Conservation (phyloP, 2,329 filamentous ascomycete species). For the Cordyceps pruinosa region DNA sequence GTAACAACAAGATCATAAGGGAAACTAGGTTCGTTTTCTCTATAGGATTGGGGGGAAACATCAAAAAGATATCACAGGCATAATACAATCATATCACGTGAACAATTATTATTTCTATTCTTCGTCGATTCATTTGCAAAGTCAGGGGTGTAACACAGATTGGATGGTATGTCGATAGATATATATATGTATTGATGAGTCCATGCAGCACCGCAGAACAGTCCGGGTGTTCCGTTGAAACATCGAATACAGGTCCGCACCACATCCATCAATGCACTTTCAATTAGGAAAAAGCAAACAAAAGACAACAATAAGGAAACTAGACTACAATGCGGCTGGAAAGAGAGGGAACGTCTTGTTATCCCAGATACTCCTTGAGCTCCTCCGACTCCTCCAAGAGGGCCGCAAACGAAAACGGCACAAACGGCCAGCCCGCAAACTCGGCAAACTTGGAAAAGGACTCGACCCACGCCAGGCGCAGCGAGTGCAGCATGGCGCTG, state of each 20-base stretch:
- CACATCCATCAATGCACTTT: neutral
- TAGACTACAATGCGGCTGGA: neutral
- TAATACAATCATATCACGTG: neutral
- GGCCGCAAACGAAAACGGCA: slow-evolving; percentile 80
- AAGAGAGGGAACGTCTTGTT: slow-evolving; percentile 10
- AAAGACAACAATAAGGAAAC: slow-evolving; percentile 19
- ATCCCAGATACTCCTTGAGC: slow-evolving; percentile 49
- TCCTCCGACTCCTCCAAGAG: slow-evolving; percentile 76
- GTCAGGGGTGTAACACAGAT: neutral
- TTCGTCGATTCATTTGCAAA: neutral
- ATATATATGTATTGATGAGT: neutral
- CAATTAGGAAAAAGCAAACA: slow-evolving; percentile 9
- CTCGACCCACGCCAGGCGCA: slow-evolving; percentile 93
- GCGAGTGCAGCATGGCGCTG: slow-evolving; percentile 87
- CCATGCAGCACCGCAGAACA: neutral
- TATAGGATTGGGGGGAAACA: neutral
- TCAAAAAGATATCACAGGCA: neutral
- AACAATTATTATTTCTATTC: neutral
- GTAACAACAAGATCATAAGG: neutral
- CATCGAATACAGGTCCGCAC: neutral
- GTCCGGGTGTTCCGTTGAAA: too few species aligned
- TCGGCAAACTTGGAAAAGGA: slow-evolving; percentile 97
- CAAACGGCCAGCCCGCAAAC: slow-evolving; percentile 79
- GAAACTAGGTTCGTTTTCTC: neutral
- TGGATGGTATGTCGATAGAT: neutral